These are phyloP conservation scores for Aspergillus saccharolyticus DNA, from an alignment of 495 filamentous ascomycete genomes.

Conservation along the genomic window DNA sequence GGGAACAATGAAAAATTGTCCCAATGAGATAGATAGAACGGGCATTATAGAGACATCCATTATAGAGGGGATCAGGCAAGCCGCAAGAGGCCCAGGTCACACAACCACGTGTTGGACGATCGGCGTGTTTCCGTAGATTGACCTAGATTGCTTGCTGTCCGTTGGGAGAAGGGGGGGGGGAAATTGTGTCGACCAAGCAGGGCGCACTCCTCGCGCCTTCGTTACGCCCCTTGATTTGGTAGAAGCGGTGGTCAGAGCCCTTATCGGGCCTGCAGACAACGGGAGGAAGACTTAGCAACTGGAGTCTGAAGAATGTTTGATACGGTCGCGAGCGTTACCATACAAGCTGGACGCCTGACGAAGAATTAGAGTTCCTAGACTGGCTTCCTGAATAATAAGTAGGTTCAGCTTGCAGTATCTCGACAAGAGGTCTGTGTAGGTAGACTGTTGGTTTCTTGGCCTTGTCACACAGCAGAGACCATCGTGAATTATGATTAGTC, in stretches of 20 bases:
- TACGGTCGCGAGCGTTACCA: not conserved
- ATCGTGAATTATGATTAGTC: not conserved
- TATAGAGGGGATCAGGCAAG: not conserved
- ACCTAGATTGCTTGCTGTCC: not conserved
- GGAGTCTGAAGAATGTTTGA: not conserved
- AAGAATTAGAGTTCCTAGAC: not conserved
- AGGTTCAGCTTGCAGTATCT: not conserved
- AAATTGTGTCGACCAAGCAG: not conserved
- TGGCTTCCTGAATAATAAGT: not conserved
- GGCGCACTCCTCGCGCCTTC: not conserved
- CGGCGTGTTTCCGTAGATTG: not conserved
- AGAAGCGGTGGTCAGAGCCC: not conserved
- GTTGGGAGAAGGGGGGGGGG: not conserved
- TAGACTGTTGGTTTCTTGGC: not conserved
- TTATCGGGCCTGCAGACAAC: slow-evolving; percentile 3
- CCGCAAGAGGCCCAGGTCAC: not conserved
- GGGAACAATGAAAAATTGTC: not conserved
- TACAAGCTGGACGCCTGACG: not conserved
- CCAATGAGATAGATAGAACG: not conserved
- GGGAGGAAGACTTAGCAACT: slow-evolving; percentile 5
- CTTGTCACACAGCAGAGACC: not conserved
- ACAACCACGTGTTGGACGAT: not conserved
- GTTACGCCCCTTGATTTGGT: not conserved
- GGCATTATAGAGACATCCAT: not conserved
- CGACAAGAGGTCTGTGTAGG: not conserved